These are phyloP conservation scores for Xylaria arbuscula DNA, from an alignment of 2,329 filamentous ascomycete genomes.

Conservation along the genomic window DNA sequence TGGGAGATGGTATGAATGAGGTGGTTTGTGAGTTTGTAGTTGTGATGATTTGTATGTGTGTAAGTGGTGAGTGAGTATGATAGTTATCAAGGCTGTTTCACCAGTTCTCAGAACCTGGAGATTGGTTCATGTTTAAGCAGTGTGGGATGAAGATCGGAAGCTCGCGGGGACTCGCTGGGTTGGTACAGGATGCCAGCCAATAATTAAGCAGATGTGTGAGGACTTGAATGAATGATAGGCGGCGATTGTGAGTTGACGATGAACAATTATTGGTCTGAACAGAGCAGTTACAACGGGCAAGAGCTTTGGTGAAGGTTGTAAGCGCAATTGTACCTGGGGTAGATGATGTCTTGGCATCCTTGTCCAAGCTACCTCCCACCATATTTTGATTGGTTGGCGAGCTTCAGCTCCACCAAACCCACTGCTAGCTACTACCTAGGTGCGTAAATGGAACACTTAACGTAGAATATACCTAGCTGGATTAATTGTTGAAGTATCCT, in stretches of 20 bases:
- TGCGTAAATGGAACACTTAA: no score
- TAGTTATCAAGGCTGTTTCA: conserved; percentile 5
- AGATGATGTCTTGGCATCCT: conserved; percentile 24
- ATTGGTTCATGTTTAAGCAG: conserved; percentile 16
- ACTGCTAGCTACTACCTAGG: background rate
- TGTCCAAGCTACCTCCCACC: background rate
- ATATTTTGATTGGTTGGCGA: conserved; percentile 38
- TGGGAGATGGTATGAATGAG: no score
- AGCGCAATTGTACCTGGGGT: background rate
- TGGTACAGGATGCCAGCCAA: no score
- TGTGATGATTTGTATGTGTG: background rate
- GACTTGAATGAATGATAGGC: background rate
- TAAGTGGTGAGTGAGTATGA: background rate
- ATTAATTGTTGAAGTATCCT: no score
- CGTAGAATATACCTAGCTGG: no score
- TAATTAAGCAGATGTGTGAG: no score
- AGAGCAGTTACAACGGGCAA: no score
- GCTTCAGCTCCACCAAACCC: conserved; percentile 26
- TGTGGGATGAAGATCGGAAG: background rate
- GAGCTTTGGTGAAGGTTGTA: background rate
- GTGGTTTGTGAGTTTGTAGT: background rate
- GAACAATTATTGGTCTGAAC: conserved; percentile 15
- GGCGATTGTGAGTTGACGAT: background rate
- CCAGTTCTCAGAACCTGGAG: background rate
- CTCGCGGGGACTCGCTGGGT: background rate